Base-by-base conservation (phyloP, 2,329 filamentous ascomycete species). In the Gaeumannomyces tritici region DNA sequence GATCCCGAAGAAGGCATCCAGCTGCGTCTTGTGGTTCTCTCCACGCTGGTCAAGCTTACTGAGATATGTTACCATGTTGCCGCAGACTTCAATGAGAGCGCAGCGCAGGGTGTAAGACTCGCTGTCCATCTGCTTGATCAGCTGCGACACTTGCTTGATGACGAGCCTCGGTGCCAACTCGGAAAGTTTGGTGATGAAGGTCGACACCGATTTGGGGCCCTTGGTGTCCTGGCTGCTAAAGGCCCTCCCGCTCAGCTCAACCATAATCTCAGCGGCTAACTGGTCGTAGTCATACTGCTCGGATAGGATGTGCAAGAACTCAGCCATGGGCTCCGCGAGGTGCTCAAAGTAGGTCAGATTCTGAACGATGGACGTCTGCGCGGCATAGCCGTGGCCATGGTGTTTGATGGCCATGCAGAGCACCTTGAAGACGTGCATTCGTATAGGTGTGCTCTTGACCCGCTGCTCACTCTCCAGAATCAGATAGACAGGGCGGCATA, bases 211-310 rank as follows among this genome's bases (percentile, higher is more conserved):
- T 74, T 98, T 99, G 15, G 96, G 95, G 0, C 95, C 95, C 72
- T 89, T 91, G 1, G 90, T 92, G 73, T 99, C 96, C 70, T 96
- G 99, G 65, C 89, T 93, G 75, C 96, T 97, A 78, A 98, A 99
- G 72, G 98, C 93, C 73, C 96, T 99, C 76, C 93, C 96, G 73
- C 93, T 96, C 67, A 99, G 84, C 72, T 99, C 95, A 69, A 91
- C 88, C 63, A 99, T 76, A 33, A 98, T 90, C 72, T 99, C 95
- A 72, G 97, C 95, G 5, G 92, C 89, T 11, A 99, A 82, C 71
- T 99, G 95, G 21, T 93, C 90, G 72, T 98, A 96, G 75, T 99
- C 95, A 77, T 98, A 99, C 77, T 97, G 93, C 73, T 98, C 93
- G 1, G 93, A 89, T 29, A 99, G 80, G 70, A 98, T 99, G 69